phyloP scores from a whole-genome alignment of 345 rosid species.

The Linum tenue region DNA sequence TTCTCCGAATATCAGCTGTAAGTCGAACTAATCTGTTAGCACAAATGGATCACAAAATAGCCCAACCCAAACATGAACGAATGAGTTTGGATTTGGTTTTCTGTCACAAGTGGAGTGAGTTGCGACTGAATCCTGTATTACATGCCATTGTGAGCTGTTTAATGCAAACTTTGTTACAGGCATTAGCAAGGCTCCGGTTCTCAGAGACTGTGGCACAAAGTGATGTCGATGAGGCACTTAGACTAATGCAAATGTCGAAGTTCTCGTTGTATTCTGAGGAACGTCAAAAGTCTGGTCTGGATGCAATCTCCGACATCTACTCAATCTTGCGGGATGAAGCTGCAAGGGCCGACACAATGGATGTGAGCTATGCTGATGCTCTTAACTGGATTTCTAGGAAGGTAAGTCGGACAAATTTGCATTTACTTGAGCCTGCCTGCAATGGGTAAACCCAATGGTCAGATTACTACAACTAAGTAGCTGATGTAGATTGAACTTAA shows the following conservation, averaged over 20 bases:
- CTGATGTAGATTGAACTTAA: neutral
- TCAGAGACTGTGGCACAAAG: slow-evolving; percentile 93
- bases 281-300: slow-evolving; percentile 78
- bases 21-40: slow-evolving; percentile 15
- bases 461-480: neutral
- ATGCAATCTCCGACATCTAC: slow-evolving; percentile 93
- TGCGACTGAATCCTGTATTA: neutral
- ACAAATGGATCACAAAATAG: too few relatives aligned
- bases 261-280: slow-evolving; percentile 94
- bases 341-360: slow-evolving; percentile 69
- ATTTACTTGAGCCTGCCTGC: too few relatives aligned
- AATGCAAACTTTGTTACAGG: slow-evolving; percentile 31
- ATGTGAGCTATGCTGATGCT: slow-evolving; percentile 77
- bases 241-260: slow-evolving; percentile 98
- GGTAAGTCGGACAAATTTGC: slow-evolving; percentile 35
- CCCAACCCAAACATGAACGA: neutral
- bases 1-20: slow-evolving; percentile 93
- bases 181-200: slow-evolving; percentile 90
- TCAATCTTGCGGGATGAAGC: slow-evolving; percentile 96
- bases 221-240: slow-evolving; percentile 94
- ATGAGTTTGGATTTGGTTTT: too few relatives aligned
- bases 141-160: too few relatives aligned
- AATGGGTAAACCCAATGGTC: too few relatives aligned
- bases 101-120: neutral
- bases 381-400: slow-evolving; percentile 98